Base-by-base conservation (phyloP, 1,139 yeast genomes). In the Lodderomyces metapsilosis region DNA sequence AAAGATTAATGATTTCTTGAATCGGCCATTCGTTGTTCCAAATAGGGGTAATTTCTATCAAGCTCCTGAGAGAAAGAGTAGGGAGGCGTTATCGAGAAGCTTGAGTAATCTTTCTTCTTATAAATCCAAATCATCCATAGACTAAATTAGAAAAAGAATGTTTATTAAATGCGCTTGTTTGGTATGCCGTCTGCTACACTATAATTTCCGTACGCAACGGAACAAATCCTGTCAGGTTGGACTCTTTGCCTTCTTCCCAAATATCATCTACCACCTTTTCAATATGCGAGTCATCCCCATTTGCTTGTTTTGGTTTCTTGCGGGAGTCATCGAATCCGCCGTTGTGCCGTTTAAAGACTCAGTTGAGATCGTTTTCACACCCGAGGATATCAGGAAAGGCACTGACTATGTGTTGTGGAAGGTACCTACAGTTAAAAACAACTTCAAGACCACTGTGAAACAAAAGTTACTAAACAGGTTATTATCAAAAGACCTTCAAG, bases 401-500 rank as follows among this genome's bases (percentile, higher is more conserved):
- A 56, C 59, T 1, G 53, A 49, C 31, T 52, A 58, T 37, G 53
- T 54, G 2, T 41, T 49, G 34, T 44, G 53, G 40, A 57, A 56
- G 40, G 42, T 56, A 3, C 62, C 64, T 3, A 52, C 53, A 33
- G 48, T 53, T 15, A 58, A 56, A 28, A 40, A 49, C 8, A 48
- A 47, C 15, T 38, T 58, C 36, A 54, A 55, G 37, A 44, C 72
- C 66, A 68, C 72, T 54, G 69, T 74, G 11, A 73, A 71, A 61
- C 70, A 58, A 37, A 54, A 52, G 50, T 11, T 49, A 18, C 42
- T 49, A 2, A 49, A 49, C 33, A 34, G 45, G 34, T 42, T 53
- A 31, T 35, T 48, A n/a, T 37, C 41, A 17, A 42, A 38, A 46
- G 55, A 47, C 38, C 37, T 46, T 39, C 47, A 54, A 47, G 46